Conservation (phyloP, 805 yeast genomes). For the Cyberlindnera petersonii region DNA sequence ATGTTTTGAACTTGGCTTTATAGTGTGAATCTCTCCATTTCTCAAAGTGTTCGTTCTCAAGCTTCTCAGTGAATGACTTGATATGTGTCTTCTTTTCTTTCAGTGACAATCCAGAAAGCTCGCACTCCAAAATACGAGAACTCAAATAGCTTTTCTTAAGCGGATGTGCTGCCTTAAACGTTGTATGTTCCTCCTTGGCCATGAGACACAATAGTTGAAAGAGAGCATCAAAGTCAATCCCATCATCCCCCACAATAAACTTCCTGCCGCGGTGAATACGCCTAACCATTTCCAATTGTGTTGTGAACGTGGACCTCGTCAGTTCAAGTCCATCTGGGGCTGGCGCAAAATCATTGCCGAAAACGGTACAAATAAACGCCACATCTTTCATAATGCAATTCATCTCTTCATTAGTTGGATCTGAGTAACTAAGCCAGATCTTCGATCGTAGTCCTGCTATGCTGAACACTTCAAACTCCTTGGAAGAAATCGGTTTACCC, state of each 20-base stretch:
- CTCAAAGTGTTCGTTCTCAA: constrained; percentile 56
- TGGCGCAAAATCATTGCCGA: constrained; percentile 96
- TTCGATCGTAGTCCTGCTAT: constrained; percentile 1
- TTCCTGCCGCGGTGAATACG: constrained; percentile 51
- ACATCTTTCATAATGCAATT: constrained; percentile 63
- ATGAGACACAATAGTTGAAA: constrained; percentile 47
- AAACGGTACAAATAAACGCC: constrained; percentile 78
- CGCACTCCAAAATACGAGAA: background rate
- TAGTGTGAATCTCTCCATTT: constrained; percentile 75
- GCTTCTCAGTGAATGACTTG: constrained; percentile 41
- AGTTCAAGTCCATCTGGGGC: constrained; percentile 85
- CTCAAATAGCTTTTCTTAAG: background rate
- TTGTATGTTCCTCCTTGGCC: constrained; percentile 2
- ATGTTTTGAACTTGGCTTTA: constrained; percentile 35
- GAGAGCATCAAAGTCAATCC: constrained; percentile 76
- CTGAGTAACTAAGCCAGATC: constrained; percentile 47
- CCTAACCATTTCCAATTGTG: constrained; percentile 1
- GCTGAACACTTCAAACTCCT: constrained; percentile 61
- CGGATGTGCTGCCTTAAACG: constrained; percentile 1
- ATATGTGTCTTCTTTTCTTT: constrained; percentile 49
- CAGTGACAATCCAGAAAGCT: constrained; percentile 32
- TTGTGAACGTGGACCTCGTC: constrained; percentile 33
- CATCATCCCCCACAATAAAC: constrained; percentile 66
- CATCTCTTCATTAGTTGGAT: constrained; percentile 40
- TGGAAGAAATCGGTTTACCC: constrained; percentile 65